Evolutionary conservation across 2,329 filamentous ascomycete species (phyloP).

Genomic region (Alternaria sp.): DNA sequence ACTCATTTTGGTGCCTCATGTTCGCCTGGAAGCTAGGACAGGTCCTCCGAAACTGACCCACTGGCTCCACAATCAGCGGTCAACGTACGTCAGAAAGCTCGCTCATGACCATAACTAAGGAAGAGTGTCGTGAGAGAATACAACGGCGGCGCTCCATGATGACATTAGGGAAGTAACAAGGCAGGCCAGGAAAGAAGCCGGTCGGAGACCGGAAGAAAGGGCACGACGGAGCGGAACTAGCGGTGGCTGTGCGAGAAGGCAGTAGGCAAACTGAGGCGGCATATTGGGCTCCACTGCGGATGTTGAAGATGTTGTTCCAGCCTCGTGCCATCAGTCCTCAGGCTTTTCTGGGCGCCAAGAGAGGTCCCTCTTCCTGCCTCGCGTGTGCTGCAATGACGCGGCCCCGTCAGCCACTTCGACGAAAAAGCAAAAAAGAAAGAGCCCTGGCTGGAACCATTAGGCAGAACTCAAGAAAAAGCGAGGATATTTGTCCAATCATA

Average conservation of each 20-base stretch:
- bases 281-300: not conserved
- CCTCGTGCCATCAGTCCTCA: not conserved
- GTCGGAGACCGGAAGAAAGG: not conserved
- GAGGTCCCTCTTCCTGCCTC: not conserved
- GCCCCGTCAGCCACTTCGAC: not conserved
- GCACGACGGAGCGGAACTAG: not conserved
- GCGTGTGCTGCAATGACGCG: no score
- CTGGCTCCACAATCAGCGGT: not conserved
- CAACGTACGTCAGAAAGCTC: not conserved
- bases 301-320: accelerated
- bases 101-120: not conserved
- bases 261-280: not conserved
- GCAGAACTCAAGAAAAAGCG: not conserved
- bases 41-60: not conserved
- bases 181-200: not conserved
- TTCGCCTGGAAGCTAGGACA: not conserved
- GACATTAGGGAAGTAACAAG: not conserved
- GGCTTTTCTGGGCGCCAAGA: not conserved
- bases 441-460: not conserved
- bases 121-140: not conserved
- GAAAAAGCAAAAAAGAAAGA: not conserved
- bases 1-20: not conserved
- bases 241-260: not conserved
- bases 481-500: not conserved
- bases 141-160: not conserved